Evolutionary conservation across 2,329 filamentous ascomycete genomes (phyloP).

Genomic region (Xylariales sp.): DNA sequence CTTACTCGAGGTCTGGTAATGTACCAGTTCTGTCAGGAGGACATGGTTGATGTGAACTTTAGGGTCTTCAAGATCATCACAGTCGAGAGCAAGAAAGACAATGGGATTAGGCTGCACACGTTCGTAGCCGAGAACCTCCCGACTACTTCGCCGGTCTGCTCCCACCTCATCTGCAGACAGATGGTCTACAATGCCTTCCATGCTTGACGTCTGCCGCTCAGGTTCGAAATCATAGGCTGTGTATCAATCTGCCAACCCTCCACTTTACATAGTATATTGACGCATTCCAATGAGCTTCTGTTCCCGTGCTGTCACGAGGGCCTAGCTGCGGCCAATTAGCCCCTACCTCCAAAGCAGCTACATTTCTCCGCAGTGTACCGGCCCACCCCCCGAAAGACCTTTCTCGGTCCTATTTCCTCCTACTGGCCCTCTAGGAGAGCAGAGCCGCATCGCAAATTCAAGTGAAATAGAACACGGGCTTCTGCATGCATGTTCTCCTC

Average conservation of each 20-base stretch:
- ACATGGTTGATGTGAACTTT: no score
- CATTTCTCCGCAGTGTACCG: not conserved
- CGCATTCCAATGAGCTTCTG: constrained; percentile 2
- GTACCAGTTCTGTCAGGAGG: no score
- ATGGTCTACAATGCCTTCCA: no score
- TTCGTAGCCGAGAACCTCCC: not conserved
- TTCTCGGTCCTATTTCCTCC: not conserved
- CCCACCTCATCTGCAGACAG: not conserved
- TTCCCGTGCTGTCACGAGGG: not conserved
- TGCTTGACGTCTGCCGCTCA: not conserved
- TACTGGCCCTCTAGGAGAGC: constrained; percentile 1
- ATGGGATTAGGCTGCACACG: no score
- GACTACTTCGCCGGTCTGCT: not conserved
- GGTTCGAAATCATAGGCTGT: not conserved
- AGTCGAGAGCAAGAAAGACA: no score
- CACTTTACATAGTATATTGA: not conserved
- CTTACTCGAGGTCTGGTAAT: no score
- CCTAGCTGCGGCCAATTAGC: not conserved
- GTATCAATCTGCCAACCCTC: not conserved
- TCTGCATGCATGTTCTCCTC: no score
- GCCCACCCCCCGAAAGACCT: not conserved
- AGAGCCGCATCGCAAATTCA: constrained; percentile 2
- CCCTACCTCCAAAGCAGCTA: not conserved
- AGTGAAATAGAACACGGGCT: not conserved
- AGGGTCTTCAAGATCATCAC: no score